Evolutionary conservation across 2,329 filamentous ascomycete species (phyloP).

Genomic region (Sclerotinia trifoliorum): DNA sequence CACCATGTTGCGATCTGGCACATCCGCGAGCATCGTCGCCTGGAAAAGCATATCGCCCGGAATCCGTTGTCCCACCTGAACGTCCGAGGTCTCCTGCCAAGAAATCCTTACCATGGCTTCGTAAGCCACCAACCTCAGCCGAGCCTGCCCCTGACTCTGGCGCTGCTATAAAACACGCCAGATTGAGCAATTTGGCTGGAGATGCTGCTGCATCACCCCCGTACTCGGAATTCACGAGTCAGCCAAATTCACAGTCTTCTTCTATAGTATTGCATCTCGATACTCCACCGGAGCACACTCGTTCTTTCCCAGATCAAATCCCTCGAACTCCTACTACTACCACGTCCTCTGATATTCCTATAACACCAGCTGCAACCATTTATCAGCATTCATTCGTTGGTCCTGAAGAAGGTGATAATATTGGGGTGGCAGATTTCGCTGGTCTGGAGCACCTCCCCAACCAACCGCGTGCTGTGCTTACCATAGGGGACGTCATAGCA

Average conservation of each 20-base stretch:
- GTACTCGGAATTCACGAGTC: conserved; percentile 16
- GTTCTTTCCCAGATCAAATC: neutral
- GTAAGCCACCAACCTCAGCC: conserved; percentile 27
- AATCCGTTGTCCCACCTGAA: neutral
- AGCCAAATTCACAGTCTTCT: conserved; percentile 18
- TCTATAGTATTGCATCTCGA: conserved; percentile 24
- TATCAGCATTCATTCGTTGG: conserved; percentile 4
- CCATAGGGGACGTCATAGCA: neutral
- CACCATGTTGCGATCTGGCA: conserved; percentile 13
- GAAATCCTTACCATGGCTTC: conserved; percentile 36
- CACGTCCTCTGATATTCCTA: neutral
- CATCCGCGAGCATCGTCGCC: neutral
- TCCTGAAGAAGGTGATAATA: neutral
- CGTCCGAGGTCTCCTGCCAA: conserved; percentile 20
- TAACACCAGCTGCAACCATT: neutral
- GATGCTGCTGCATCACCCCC: conserved; percentile 21
- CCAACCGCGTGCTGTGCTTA: neutral
- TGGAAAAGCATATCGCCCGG: neutral
- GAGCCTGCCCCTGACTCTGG: conserved; percentile 12
- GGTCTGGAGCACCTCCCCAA: neutral
- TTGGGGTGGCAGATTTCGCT: conserved; percentile 10
- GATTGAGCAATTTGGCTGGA: conserved; percentile 6
- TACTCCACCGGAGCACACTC: conserved; percentile 17
- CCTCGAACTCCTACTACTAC: neutral
- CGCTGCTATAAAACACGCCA: neutral